phyloP scores from a whole-genome alignment of 2,329 filamentous ascomycete genomes.

The Fusarium sarcochroum region DNA sequence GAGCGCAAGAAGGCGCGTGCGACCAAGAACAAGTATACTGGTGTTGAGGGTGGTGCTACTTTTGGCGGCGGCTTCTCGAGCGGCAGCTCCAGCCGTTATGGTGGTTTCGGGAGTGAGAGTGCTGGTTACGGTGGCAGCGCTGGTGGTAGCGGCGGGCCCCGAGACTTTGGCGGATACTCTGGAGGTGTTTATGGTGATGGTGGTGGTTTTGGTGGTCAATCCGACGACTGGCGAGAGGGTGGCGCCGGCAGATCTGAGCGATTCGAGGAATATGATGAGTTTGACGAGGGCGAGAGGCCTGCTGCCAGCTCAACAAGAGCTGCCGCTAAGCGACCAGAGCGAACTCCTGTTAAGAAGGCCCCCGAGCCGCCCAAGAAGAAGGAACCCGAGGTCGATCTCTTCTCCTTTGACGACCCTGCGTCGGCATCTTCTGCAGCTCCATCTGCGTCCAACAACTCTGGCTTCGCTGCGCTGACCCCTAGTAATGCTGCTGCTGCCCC shows the following conservation, averaged over 20 bases:
- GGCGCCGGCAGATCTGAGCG: slow-evolving; percentile 74
- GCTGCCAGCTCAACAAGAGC: slow-evolving; percentile 63
- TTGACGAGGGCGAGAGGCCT: slow-evolving; percentile 78
- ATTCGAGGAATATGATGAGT: slow-evolving; percentile 98
- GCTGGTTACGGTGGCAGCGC: slow-evolving; percentile 70
- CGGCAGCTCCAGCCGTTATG: slow-evolving; percentile 73
- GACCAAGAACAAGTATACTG: slow-evolving; percentile 95
- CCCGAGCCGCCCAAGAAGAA: slow-evolving; percentile 82
- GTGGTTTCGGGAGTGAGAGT: slow-evolving; percentile 92
- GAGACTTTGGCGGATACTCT: slow-evolving; percentile 71
- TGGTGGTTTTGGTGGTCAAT: slow-evolving; percentile 88
- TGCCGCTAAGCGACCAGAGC: slow-evolving; percentile 52
- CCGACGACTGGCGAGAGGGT: slow-evolving; percentile 76
- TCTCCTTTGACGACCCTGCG: slow-evolving; percentile 88
- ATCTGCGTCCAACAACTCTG: slow-evolving; percentile 62
- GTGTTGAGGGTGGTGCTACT: slow-evolving; percentile 85
- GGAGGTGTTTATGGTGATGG: slow-evolving; percentile 94
- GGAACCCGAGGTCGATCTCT: slow-evolving; percentile 90
- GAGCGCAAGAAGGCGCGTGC: slow-evolving; percentile 90
- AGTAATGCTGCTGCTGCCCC: slow-evolving; percentile 40
- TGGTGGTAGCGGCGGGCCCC: slow-evolving; percentile 35
- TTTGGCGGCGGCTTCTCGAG: slow-evolving; percentile 71
- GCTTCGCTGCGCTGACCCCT: slow-evolving; percentile 61
- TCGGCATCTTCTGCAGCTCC: slow-evolving; percentile 62
- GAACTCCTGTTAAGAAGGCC: slow-evolving; percentile 56